phyloP scores from a whole-genome alignment of 331 rosid genomes.

The Quercus lobata region DNA sequence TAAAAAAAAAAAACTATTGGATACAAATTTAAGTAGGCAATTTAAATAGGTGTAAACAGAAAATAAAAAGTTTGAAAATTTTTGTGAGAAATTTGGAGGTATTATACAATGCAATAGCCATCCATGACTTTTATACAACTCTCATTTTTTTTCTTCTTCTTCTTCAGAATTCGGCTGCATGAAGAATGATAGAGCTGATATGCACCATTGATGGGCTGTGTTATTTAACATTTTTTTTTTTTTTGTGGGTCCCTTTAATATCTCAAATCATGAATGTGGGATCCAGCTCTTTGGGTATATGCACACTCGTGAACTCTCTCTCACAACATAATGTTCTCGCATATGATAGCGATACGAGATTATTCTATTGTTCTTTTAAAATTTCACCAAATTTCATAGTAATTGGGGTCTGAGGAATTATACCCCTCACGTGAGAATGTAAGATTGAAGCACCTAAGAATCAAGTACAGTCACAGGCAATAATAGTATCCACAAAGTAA shows the following conservation, averaged over 20 bases:
- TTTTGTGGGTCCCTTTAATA: slow-evolving; percentile 1
- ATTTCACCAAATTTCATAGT: background rate
- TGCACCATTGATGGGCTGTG: background rate
- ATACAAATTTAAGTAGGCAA: too few species aligned
- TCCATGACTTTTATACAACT: too few species aligned
- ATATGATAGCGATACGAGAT: background rate
- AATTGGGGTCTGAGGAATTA: too few species aligned
- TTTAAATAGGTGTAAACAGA: too few species aligned
- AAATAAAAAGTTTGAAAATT: too few species aligned
- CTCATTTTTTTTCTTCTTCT: too few species aligned
- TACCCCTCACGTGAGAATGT: background rate
- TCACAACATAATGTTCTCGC: background rate
- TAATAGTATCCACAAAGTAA: background rate
- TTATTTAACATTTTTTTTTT: background rate
- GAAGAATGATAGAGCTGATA: background rate
- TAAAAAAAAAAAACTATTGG: too few species aligned
- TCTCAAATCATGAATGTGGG: background rate
- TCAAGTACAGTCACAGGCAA: background rate
- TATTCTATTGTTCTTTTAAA: background rate
- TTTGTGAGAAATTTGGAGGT: too few species aligned
- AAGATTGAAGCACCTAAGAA: background rate
- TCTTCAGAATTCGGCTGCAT: background rate
- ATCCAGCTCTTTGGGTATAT: background rate
- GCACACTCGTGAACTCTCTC: slow-evolving; percentile 27
- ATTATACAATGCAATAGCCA: too few species aligned